Base-by-base conservation (phyloP, 495 filamentous ascomycete genomes). In the Aspergillus avenaceus region DNA sequence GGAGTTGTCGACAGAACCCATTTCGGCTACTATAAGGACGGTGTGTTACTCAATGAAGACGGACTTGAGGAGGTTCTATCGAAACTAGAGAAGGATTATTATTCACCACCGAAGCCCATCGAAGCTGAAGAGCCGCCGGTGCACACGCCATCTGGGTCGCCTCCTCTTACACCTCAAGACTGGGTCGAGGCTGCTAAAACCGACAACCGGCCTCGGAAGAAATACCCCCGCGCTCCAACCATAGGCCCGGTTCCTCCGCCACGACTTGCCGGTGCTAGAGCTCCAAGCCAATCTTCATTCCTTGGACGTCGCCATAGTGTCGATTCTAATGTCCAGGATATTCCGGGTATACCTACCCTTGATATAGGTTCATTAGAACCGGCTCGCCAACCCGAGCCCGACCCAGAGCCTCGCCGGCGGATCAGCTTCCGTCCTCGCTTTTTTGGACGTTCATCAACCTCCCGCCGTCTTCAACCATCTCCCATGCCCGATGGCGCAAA, bases 101-200 rank as follows among this genome's bases (percentile, higher is more conserved):
- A 58, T 26, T 59, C 58, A 16, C 62, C 60, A 1, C 43, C 55
- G 8, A 64, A 57, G 26, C 51, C 50, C 22, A 42, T 46, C 25
- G 47, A 43, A 27, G 42, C 53, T 6, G 44, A 51, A 21, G 18
- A 46, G 4, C 28, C 38, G 8, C 37, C 38, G 1, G 32, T 38
- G 29, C 36, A 52, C 16, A 14, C 50, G 14, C 49, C 50, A 1
- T 58, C 60, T 16, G 62, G 57, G 4, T 60, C 66, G 3, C 62
- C 64, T 4, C 67, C 67, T 5, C 48, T 74, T 8, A 71, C 69
- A 2, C 65, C 72, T 8, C 66, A 70, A 34, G 72, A 75, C 25
- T 75, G 72, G 72, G 38, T 75, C 42, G 72, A 71, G 24, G 72
- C 72, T 14, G 69, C 69, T 21, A 63, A 61, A 49, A 48, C 62